Percentiles rank a stretch among this genome's conserved stretches.
These are phyloP conservation scores for Eimeria maxima DNA, from an alignment of 169 alveolate species.

Conservation along the genomic window DNA sequence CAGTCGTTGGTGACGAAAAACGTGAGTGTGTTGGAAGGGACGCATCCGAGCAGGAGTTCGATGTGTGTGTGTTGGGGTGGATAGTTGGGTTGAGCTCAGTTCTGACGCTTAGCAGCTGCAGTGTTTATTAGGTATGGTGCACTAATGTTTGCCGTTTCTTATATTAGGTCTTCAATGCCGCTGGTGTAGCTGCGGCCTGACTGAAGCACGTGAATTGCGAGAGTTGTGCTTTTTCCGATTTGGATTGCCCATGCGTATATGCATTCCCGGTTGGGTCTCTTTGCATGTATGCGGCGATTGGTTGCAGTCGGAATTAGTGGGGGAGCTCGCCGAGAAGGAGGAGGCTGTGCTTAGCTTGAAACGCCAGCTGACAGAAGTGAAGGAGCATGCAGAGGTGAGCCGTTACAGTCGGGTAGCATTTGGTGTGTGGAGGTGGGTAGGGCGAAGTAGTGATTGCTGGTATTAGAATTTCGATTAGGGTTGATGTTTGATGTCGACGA, in stretches of 20 bases:
- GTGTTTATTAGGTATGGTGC: too few species aligned
- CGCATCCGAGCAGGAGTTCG: neutral
- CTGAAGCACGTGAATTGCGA: too few species aligned
- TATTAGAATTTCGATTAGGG: neutral
- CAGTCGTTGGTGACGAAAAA: neutral
- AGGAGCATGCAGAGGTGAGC: conserved; percentile 27
- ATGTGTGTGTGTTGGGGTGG: neutral
- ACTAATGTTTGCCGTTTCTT: too few species aligned
- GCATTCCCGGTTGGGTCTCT: too few species aligned
- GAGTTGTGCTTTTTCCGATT: too few species aligned
- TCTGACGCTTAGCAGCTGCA: too few species aligned
- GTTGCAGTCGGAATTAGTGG: conserved; percentile 51
- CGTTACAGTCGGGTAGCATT: neutral
- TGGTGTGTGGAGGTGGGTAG: neutral
- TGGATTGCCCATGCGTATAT: too few species aligned
- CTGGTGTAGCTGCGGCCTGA: too few species aligned
- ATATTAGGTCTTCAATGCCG: too few species aligned
- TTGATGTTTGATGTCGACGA: neutral
- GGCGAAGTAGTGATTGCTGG: neutral
- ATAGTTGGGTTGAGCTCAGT: too few species aligned
- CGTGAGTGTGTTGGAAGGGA: conserved; percentile 13
- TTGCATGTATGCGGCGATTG: neutral
- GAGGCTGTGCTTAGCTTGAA: conserved; percentile 7
- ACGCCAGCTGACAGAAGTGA: conserved; percentile 44
- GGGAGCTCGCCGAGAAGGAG: conserved; percentile 38